phyloP scores from a whole-genome alignment of 345 rosid genomes.

The Toxicodendron radicans region DNA sequence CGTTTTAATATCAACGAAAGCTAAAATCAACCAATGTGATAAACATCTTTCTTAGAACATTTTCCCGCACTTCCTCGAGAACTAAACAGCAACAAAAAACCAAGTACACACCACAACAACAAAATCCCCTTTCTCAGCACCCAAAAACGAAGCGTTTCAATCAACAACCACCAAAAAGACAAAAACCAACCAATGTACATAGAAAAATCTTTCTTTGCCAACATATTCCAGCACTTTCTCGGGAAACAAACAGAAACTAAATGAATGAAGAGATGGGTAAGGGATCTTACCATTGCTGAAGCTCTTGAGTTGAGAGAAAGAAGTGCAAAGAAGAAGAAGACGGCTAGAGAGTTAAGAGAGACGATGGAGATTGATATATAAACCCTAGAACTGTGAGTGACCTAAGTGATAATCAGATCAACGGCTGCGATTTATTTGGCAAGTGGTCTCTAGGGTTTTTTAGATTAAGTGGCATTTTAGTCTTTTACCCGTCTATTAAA shows the following conservation, averaged over 20 bases:
- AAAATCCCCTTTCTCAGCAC: too few relatives aligned
- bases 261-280: not conserved
- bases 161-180: not conserved
- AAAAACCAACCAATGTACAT: not conserved
- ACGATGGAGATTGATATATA: conserved; percentile 2
- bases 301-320: conserved; percentile 10
- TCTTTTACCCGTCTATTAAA: not conserved
- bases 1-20: not conserved
- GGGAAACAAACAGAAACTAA: not conserved
- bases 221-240: not conserved
- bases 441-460: conserved; percentile 7
- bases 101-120: too few relatives aligned
- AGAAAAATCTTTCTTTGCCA: not conserved
- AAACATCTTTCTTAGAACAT: not conserved
- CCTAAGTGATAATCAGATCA: not conserved
- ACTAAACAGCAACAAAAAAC: not conserved
- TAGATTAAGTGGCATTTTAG: conserved; percentile 9
- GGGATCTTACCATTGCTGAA: conserved; percentile 32
- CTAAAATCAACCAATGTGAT: not conserved
- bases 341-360: not conserved
- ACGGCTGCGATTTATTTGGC: conserved; percentile 27
- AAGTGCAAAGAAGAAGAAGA: not conserved
- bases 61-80: not conserved
- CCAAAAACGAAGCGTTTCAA: too few relatives aligned
- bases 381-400: conserved; percentile 21